Evolutionary conservation across 345 rosid genomes (phyloP).

Genomic region (Eucalyptus sp.): DNA sequence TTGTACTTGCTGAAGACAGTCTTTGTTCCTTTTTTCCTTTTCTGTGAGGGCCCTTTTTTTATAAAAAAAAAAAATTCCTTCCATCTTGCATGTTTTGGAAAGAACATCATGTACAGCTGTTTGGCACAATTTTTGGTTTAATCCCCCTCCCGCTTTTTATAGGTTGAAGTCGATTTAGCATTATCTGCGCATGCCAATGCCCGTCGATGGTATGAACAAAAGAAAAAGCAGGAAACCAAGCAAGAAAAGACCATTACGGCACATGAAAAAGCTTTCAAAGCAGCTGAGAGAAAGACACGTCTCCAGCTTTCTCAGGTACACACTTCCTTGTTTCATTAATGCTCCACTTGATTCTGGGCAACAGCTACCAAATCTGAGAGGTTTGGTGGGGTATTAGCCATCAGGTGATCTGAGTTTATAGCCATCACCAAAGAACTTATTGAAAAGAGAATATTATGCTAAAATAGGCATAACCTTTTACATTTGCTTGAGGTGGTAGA

Average conservation of each 20-base stretch:
- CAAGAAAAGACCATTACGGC: slow-evolving; percentile 92
- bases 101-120: not conserved
- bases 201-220: slow-evolving; percentile 86
- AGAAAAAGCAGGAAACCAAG: slow-evolving; percentile 89
- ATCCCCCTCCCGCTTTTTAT: not conserved
- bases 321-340: not conserved
- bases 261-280: slow-evolving; percentile 92
- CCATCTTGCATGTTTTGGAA: not conserved
- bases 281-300: slow-evolving; percentile 93
- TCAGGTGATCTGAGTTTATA: not conserved
- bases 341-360: not conserved
- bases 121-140: not conserved
- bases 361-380: not conserved
- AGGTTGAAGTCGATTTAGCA: slow-evolving; percentile 97
- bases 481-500: not conserved
- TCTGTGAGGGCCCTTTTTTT: not conserved
- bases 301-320: slow-evolving; percentile 88
- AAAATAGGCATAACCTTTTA: not conserved
- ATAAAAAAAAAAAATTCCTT: not conserved
- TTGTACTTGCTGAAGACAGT: not conserved
- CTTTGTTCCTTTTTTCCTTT: not conserved
- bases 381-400: not conserved
- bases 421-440: not conserved
- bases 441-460: not conserved
- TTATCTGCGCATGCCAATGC: slow-evolving; percentile 97